Percentiles rank a stretch among this genome's conserved stretches.
Evolutionary conservation across 2,329 filamentous ascomycete genomes (phyloP).

Genomic region (Cytospora piceae): DNA sequence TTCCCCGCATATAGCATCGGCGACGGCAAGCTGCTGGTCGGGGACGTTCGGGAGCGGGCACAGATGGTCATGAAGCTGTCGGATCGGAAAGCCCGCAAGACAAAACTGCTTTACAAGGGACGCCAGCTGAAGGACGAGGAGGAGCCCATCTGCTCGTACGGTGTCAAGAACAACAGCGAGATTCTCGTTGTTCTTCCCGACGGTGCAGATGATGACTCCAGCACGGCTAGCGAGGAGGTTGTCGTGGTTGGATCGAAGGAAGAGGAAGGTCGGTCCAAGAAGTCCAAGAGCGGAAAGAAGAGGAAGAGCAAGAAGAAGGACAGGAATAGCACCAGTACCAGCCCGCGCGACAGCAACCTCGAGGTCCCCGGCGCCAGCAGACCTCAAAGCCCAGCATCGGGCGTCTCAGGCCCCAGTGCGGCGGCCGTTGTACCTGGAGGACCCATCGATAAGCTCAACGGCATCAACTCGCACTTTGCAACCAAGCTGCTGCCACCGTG

Average conservation of each 20-base stretch:
- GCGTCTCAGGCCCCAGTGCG: conserved; percentile 35
- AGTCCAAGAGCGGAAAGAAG: conserved; percentile 44
- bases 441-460: conserved; percentile 66
- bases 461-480: conserved; percentile 67
- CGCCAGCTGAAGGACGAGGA: conserved; percentile 68
- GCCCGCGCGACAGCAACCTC: conserved; percentile 50
- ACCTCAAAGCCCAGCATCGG: conserved; percentile 43
- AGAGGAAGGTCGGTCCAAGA: conserved; percentile 47
- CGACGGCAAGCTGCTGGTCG: conserved; percentile 70
- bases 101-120: conserved; percentile 77
- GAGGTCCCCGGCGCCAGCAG: conserved; percentile 42
- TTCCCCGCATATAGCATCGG: conserved; percentile 78
- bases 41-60: conserved; percentile 69
- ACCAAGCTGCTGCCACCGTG: conserved; percentile 68
- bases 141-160: conserved; percentile 60
- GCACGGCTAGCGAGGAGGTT: conserved; percentile 46
- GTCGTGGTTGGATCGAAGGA: conserved; percentile 52
- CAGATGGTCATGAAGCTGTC: conserved; percentile 67
- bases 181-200: conserved; percentile 63
- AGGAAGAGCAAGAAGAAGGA: conserved; percentile 47
- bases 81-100: conserved; percentile 52
- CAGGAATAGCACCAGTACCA: conserved; percentile 47
- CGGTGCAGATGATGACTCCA: conserved; percentile 45
- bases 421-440: conserved; percentile 42
- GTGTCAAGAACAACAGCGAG: conserved; percentile 65